Percentiles rank a stretch among this genome's conserved stretches.
Evolutionary conservation across 2,329 filamentous ascomycete species (phyloP).

Genomic region (Amauroascus niger): DNA sequence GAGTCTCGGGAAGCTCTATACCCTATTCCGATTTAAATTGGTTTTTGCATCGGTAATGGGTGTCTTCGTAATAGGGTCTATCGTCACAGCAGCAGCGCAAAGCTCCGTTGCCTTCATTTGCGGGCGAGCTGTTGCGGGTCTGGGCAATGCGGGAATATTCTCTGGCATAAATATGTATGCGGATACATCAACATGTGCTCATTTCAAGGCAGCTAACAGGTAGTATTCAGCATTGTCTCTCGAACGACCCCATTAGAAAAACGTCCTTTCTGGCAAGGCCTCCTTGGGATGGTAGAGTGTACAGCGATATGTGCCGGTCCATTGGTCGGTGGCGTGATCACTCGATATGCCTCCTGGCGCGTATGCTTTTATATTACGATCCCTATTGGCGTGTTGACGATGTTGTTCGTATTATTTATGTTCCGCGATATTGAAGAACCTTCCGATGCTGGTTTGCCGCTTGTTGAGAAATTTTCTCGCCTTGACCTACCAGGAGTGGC

Average conservation of each 20-base stretch:
- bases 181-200: too few species aligned
- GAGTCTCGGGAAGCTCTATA: not conserved
- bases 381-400: conserved; percentile 23
- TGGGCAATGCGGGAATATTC: not conserved
- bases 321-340: conserved; percentile 28
- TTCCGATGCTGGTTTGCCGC: conserved; percentile 9
- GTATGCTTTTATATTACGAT: conserved; percentile 33
- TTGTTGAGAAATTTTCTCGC: conserved; percentile 22
- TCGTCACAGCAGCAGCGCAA: not conserved
- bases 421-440: conserved; percentile 13
- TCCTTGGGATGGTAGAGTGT: conserved; percentile 23
- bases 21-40: not conserved
- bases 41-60: not conserved
- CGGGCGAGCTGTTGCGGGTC: not conserved
- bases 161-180: not conserved
- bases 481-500: conserved; percentile 28
- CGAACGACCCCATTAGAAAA: conserved; percentile 19
- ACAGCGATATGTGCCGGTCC: not conserved
- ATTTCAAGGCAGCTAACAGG: too few species aligned
- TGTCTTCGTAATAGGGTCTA: not conserved
- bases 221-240: not conserved
- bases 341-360: conserved; percentile 28
- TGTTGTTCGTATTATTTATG: conserved; percentile 17
- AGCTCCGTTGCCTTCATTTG: not conserved
- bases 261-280: conserved; percentile 22